Base-by-base conservation (phyloP, 805 yeast genomes). In the Dipodascus albidus region DNA sequence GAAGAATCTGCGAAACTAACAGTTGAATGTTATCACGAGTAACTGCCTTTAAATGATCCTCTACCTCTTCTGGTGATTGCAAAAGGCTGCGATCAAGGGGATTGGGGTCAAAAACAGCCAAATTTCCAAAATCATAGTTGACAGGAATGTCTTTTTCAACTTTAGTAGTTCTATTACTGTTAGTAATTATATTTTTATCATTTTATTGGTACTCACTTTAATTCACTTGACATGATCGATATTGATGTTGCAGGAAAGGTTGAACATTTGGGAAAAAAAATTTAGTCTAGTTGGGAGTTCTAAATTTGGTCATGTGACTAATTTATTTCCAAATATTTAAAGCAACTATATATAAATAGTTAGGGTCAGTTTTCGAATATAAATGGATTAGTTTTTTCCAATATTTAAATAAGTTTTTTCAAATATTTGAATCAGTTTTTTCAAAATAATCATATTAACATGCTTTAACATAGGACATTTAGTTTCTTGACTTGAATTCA, bases 21-120 rank as follows among this genome's bases (percentile, higher is more conserved):
- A 91, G 76, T 71, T 93, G 99, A 24, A 87, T 87, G 67, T 93
- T 90, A 64, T 91, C 99, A 72, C 99, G 82, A 38, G 96, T 81
- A 19, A 80, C 73, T 3, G 78, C 70, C 52, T 76, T 74, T 56
- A 93, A 71, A 57, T 83, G 78, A 27, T 11, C 11, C 50, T 72
- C 76, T 6, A n/a, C 15, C 9, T 38, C 44, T 48, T 76, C 72
- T 42, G 64, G 64, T 19, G 76, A 74, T 61, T 83, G 77, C 33
- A 87, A 70, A 59, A 79, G 74, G 15, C 73, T 72, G 44, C 75
- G 73, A 59, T 87, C 95, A 59, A 91, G 70, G 20, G 96, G 96
- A 67, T 88, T 90, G 38, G 90, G 75, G 69, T 91, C 98, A 65
- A 87, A 90, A 1, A 86, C 87, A 3, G 96, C 85, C 53, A 93